Percentiles rank a stretch among this genome's conserved stretches.
These are phyloP conservation scores for Penicillium freii DNA, from an alignment of 2,329 filamentous ascomycete species.

Conservation along the genomic window DNA sequence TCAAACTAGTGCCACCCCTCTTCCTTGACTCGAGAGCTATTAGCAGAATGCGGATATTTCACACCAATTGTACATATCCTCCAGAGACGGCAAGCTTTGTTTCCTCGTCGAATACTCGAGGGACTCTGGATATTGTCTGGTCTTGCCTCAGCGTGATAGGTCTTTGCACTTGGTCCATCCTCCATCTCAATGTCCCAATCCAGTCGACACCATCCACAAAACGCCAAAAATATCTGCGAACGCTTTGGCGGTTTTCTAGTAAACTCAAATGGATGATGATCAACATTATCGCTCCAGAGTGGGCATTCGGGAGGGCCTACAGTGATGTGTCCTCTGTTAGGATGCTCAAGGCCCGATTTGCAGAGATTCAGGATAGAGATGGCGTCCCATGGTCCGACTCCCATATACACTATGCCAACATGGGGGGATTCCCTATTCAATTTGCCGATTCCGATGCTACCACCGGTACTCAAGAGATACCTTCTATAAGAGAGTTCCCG, in stretches of 20 bases:
- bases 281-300: not conserved
- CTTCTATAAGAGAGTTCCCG: not conserved
- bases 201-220: no score
- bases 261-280: not conserved
- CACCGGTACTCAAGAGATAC: not conserved
- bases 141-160: no score
- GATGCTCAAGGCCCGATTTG: not conserved
- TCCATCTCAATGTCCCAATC: no score
- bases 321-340: not conserved
- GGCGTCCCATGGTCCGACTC: not conserved
- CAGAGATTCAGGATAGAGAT: not conserved
- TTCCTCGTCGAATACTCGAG: no score
- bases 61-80: not conserved
- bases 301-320: not conserved
- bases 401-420: not conserved
- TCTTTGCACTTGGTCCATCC: no score
- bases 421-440: not conserved
- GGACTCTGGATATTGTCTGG: no score
- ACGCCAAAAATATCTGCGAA: not conserved
- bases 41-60: not conserved
- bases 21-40: not conserved
- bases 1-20: no score
- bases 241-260: not conserved
- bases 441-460: not conserved
- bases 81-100: slow-evolving; percentile 1